phyloP scores from a whole-genome alignment of 106 monocot species.

The Allium sativum region DNA sequence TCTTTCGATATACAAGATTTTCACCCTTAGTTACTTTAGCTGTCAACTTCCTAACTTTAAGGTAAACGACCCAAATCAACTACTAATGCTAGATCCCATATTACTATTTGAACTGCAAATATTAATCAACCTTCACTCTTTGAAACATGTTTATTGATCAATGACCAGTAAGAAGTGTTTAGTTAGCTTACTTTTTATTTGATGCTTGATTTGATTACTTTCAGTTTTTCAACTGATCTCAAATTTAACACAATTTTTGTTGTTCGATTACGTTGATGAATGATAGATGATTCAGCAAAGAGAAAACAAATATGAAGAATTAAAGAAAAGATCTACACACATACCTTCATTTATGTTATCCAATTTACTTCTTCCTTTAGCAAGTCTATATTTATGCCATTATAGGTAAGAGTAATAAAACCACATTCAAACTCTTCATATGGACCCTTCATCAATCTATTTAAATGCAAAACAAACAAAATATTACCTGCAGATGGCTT shows the following conservation, averaged over 20 bases:
- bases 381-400: conserved; percentile 59
- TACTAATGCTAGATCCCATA: too few species aligned
- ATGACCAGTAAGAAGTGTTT: not conserved
- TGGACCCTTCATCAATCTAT: not conserved
- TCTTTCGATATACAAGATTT: too few species aligned
- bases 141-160: not conserved
- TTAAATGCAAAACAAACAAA: not conserved
- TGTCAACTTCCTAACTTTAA: too few species aligned
- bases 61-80: too few species aligned
- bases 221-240: too few species aligned
- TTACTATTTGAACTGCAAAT: conserved; percentile 25
- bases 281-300: not conserved
- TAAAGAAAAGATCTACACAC: not conserved
- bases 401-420: too few species aligned
- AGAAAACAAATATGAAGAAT: not conserved
- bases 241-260: not conserved
- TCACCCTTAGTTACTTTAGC: too few species aligned
- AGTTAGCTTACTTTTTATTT: conserved; percentile 25
- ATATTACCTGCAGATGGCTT: conserved; percentile 68
- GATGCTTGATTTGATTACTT: conserved; percentile 1
- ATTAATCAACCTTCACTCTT: not conserved
- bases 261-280: not conserved
- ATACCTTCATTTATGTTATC: conserved; percentile 7
- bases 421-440: too few species aligned
- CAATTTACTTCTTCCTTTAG: conserved; percentile 18